Evolutionary conservation across 306 rosid genomes (phyloP), one percentile per base, ranked within the genome.

Genomic region (Senna tora): DNA sequence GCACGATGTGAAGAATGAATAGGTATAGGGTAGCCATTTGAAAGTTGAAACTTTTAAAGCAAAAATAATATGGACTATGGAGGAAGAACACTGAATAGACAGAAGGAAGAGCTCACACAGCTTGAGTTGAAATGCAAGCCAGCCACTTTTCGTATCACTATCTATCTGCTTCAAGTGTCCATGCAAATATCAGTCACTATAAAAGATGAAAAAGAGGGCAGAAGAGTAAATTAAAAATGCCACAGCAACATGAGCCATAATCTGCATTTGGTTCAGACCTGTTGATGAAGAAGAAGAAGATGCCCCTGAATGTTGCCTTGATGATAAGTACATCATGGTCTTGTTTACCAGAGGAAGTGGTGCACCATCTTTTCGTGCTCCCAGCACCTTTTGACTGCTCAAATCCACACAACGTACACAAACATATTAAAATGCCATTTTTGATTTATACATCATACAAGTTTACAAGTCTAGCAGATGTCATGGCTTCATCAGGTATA

Each of bases 321-420:
- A 51, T 36, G 74, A 51, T 36, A 93, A 71, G 84, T 93, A 87
- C 98, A 93, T 91, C 93, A 89, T 89, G 30, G 96, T 90, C 80
- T 86, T 82, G 74, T 93, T 93, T 61, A 91, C 96, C 63, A 90
- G 88, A 11, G 97, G 98, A 65, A 93, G 87, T 22, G 7, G 22
- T 11, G 81, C 88, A 15, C 94, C 98, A 67, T 93, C 97, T 80
- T 89, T 91, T 13, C 84, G 71, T 33, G 81, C 84, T 80, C 87
- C 96, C 85, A 93, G 75, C 77, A 93, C 17, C 75, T 91, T 91
- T 72, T 80, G 87, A 69, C 98, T 93, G 92, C 70, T 66, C 78
- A 41, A 64, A 65, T 34, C 65, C 61, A 61, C 25, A 74, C 6
- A 65, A 52, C 15, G 28, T 28, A 71, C 8, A 69, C 6, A 43